Conservation (phyloP, 2,329 filamentous ascomycete genomes). For the Periconia macrospinosa region DNA sequence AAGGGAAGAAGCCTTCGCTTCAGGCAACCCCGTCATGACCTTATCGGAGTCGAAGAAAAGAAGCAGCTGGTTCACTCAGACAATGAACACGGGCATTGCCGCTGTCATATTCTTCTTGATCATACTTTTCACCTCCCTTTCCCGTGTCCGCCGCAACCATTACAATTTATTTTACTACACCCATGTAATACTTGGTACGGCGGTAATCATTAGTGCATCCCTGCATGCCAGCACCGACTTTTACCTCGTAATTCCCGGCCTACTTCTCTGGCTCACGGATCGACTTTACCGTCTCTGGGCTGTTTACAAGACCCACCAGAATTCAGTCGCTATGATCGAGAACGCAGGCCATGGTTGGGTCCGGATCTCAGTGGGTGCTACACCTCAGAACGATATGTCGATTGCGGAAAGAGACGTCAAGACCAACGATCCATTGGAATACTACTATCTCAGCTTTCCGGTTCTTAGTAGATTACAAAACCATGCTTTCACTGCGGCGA, state of each 20-base stretch:
- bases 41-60: neutral
- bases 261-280: neutral
- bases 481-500: neutral
- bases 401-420: neutral
- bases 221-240: neutral
- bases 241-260: neutral
- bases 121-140: neutral
- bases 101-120: neutral
- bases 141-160: neutral
- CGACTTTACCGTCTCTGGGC: neutral
- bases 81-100: neutral
- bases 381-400: neutral
- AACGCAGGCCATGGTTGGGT: neutral
- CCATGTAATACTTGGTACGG: neutral
- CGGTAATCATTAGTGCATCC: neutral
- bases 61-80: neutral
- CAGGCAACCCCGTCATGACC: neutral
- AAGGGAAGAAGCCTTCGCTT: neutral
- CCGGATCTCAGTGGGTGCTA: neutral
- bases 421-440: neutral
- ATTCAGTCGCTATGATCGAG: neutral
- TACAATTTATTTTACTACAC: neutral
- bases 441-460: neutral
- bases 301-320: neutral
- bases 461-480: neutral